Percentiles rank a stretch among this genome's conserved stretches.
Conservation (phyloP, 192 early-diverging fungal genomes). For the Linnemannia hyalina region DNA sequence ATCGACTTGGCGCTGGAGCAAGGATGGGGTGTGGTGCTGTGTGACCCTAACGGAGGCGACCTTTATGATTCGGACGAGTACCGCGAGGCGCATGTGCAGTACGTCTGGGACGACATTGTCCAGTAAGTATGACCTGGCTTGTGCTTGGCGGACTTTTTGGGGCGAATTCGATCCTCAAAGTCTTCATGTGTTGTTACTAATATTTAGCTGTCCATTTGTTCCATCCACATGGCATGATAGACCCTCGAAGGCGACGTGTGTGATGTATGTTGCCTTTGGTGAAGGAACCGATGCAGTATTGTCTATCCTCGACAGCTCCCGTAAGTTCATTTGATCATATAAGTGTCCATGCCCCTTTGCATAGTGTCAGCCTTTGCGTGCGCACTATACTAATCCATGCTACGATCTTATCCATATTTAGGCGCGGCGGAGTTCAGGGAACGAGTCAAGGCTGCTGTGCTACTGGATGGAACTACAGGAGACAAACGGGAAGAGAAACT, state of each 20-base stretch:
- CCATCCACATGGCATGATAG: not conserved
- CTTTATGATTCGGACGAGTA: not conserved
- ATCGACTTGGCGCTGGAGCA: not conserved
- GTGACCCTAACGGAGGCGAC: not conserved
- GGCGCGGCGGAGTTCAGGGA: not conserved
- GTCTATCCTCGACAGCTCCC: not conserved
- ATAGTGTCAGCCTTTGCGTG: not conserved
- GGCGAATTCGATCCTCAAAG: not conserved
- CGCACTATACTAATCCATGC: not conserved
- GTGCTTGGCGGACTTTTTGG: not conserved
- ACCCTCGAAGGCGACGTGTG: not conserved
- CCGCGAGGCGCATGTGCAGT: not conserved
- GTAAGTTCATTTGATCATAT: not conserved
- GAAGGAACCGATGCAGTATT: not conserved
- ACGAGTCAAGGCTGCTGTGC: not conserved
- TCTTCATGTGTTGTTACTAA: not conserved
- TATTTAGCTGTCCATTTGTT: not conserved
- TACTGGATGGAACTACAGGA: constrained; percentile 4
- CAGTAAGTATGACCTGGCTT: not conserved
- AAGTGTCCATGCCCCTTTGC: not conserved
- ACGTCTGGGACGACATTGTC: not conserved
- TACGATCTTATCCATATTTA: not conserved
- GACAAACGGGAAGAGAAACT: not conserved
- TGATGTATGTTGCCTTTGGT: not conserved
- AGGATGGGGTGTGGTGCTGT: not conserved